Evolutionary conservation across 257 asterid genomes (phyloP).

Genomic region (Fraxinus cuspidata): DNA sequence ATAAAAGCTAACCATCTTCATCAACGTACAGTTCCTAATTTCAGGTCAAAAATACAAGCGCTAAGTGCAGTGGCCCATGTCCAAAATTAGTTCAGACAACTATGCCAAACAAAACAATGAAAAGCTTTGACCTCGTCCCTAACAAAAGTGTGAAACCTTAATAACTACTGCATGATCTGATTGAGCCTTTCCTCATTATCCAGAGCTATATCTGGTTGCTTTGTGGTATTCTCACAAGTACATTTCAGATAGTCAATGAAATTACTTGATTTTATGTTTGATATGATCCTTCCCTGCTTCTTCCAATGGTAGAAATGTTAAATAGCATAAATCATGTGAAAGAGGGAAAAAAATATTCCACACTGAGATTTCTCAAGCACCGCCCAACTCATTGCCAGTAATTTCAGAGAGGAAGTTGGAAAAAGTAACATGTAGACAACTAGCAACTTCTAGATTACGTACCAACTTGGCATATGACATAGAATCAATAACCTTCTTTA

Average conservation of each 20-base stretch:
- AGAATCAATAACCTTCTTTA: constrained; percentile 93
- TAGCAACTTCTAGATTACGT: constrained; percentile 20
- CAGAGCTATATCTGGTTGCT: background rate
- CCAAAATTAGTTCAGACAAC: too few relatives aligned
- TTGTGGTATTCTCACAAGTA: background rate
- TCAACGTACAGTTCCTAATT: too few relatives aligned
- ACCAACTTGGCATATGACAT: constrained; percentile 94
- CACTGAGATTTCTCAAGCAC: background rate
- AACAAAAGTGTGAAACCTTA: background rate
- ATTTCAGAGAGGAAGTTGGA: background rate
- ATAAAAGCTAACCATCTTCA: too few relatives aligned
- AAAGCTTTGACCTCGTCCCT: background rate
- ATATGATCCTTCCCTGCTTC: background rate
- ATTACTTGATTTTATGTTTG: background rate
- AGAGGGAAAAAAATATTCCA: background rate
- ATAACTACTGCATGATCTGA: background rate
- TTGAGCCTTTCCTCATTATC: background rate
- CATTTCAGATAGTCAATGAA: background rate
- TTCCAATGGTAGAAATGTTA: background rate
- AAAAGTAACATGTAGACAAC: background rate
- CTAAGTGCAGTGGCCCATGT: too few relatives aligned
- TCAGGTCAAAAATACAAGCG: too few relatives aligned
- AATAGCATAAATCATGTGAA: too few relatives aligned
- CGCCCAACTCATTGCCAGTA: background rate
- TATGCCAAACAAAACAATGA: background rate